phyloP scores from a whole-genome alignment of 352 stramenopile species.

The Phytophthora sansomeana region DNA sequence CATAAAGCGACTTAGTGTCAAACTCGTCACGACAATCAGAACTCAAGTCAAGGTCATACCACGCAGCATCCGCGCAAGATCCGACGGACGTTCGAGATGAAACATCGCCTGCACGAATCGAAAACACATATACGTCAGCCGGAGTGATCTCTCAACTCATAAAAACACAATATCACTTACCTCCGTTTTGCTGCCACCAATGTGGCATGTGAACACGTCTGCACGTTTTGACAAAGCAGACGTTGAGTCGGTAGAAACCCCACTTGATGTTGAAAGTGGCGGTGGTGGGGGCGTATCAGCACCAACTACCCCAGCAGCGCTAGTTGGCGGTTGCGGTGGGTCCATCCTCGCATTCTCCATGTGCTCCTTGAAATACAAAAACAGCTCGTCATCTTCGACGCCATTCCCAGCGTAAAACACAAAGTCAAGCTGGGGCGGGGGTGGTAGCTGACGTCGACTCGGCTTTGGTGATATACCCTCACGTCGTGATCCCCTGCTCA shows the following conservation, averaged over 20 bases:
- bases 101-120: slow-evolving; percentile 65
- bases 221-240: slow-evolving; percentile 55
- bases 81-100: slow-evolving; percentile 63
- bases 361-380: slow-evolving; percentile 84
- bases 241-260: slow-evolving; percentile 21
- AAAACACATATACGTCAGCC: neutral
- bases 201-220: slow-evolving; percentile 78
- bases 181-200: slow-evolving; percentile 77
- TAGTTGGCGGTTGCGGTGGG: neutral
- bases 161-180: slow-evolving; percentile 27
- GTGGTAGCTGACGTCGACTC: slow-evolving; percentile 12
- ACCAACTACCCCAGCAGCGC: slow-evolving; percentile 1
- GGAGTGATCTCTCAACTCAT: neutral
- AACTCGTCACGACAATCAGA: neutral
- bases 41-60: slow-evolving; percentile 42
- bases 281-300: slow-evolving; percentile 21
- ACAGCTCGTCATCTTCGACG: slow-evolving; percentile 87
- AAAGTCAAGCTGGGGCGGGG: slow-evolving; percentile 71
- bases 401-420: slow-evolving; percentile 89
- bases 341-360: slow-evolving; percentile 48
- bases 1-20: slow-evolving; percentile 15
- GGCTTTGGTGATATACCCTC: slow-evolving; percentile 18
- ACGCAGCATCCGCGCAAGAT: slow-evolving; percentile 66
- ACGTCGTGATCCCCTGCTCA: slow-evolving; percentile 2
- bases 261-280: slow-evolving; percentile 11